phyloP scores from a whole-genome alignment of 1,139 yeast species.

The Yamadazyma dendronema region DNA sequence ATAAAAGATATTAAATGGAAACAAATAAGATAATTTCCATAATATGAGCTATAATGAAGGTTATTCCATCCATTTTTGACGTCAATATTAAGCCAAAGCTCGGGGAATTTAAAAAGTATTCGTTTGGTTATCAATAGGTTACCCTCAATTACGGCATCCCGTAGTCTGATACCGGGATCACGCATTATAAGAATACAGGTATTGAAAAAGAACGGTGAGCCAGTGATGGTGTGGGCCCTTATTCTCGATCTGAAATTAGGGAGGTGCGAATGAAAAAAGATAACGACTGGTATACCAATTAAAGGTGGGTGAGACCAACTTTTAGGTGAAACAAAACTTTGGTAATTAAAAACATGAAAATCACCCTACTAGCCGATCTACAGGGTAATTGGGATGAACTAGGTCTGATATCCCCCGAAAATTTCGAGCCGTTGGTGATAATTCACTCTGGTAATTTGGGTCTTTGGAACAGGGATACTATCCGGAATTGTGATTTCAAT shows the following conservation, averaged over 20 bases:
- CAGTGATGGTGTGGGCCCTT: too few species aligned
- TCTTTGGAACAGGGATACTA: constrained; percentile 61
- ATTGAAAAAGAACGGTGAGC: too few species aligned
- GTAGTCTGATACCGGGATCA: constrained; percentile 67
- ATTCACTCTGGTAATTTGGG: constrained; percentile 83
- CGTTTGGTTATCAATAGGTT: constrained; percentile 72
- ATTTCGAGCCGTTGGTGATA: constrained; percentile 26
- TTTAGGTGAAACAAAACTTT: not conserved
- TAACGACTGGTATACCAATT: not conserved
- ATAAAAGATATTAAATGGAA: constrained; percentile 49
- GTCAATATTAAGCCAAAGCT: constrained; percentile 72
- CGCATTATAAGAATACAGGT: constrained; percentile 33
- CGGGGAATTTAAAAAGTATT: constrained; percentile 70
- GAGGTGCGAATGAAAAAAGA: too few species aligned
- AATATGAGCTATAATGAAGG: constrained; percentile 79
- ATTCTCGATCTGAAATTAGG: too few species aligned
- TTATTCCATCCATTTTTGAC: constrained; percentile 82
- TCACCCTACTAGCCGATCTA: constrained; percentile 31
- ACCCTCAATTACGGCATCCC: constrained; percentile 73
- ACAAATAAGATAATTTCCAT: constrained; percentile 79
- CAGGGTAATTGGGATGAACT: constrained; percentile 31
- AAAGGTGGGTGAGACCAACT: too few species aligned
- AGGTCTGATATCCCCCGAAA: constrained; percentile 14
- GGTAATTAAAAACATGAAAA: constrained; percentile 8
- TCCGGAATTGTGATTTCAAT: constrained; percentile 51